These are phyloP conservation scores for Magnolia kwangsiensis DNA, from an alignment of 164 flowering plant genomes.

Conservation along the genomic window DNA sequence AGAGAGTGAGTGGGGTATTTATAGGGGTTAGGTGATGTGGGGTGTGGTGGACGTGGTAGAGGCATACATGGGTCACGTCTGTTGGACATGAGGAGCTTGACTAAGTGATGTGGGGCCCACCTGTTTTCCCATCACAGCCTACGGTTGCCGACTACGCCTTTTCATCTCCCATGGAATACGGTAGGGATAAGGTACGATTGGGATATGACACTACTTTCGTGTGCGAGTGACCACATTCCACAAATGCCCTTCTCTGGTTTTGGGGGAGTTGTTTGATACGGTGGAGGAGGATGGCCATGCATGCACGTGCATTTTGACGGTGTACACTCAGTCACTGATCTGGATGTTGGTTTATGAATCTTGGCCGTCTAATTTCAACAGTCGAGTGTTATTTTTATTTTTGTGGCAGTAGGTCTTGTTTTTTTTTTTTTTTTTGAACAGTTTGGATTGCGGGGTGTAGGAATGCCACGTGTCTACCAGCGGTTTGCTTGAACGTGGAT, in stretches of 20 bases:
- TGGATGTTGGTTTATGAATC: too few relatives aligned
- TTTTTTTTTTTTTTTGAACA: too few relatives aligned
- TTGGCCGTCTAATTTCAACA: too few relatives aligned
- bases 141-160: constrained; percentile 1
- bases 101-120: neutral
- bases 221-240: neutral
- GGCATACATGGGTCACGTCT: neutral
- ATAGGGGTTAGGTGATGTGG: neutral
- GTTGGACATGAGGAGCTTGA: neutral
- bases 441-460: too few relatives aligned
- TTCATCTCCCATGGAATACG: neutral
- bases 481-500: too few relatives aligned
- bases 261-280: neutral
- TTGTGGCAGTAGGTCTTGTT: too few relatives aligned
- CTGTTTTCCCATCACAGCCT: neutral
- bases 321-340: neutral
- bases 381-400: too few relatives aligned
- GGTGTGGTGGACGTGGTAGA: neutral
- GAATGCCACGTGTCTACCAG: too few relatives aligned
- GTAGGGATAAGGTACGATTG: neutral
- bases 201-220: neutral
- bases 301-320: neutral
- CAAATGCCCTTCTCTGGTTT: neutral
- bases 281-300: neutral
- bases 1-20: neutral